These are phyloP conservation scores for Elaeis oleifera DNA, from an alignment of 202 grass and related monocot species.

Conservation along the genomic window DNA sequence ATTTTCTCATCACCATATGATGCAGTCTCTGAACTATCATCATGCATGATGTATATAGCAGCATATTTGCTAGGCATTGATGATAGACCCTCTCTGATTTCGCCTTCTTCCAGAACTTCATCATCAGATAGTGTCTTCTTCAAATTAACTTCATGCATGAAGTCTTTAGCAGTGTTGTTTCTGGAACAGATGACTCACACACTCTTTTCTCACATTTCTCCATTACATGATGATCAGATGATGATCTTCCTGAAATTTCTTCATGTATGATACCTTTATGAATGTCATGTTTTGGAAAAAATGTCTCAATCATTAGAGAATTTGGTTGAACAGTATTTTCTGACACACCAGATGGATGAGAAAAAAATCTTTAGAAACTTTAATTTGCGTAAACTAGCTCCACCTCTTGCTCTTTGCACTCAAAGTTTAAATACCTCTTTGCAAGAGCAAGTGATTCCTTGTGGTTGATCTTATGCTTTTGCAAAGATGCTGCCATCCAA, in stretches of 20 bases:
- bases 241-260: constrained; percentile 15
- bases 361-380: constrained; percentile 57
- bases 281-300: constrained; percentile 21
- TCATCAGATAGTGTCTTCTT: constrained; percentile 2
- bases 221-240: constrained; percentile 19
- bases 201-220: constrained; percentile 21
- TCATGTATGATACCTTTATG: constrained; percentile 15
- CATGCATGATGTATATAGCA: neutral
- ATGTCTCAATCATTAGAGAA: constrained; percentile 17
- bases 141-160: too few relatives aligned
- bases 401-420: constrained; percentile 42
- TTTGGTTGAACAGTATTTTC: constrained; percentile 18
- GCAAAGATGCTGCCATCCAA: constrained; percentile 84
- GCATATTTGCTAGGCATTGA: neutral
- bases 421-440: constrained; percentile 54
- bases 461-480: constrained; percentile 64
- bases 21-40: constrained; percentile 1
- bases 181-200: neutral
- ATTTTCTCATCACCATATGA: neutral
- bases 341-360: constrained; percentile 28
- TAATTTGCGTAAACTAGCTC: constrained; percentile 61
- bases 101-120: constrained; percentile 43
- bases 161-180: too few relatives aligned
- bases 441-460: constrained; percentile 57
- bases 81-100: constrained; percentile 24